These are phyloP conservation scores for Linum usitatissimum DNA, from an alignment of 345 rosid genomes.

Conservation along the genomic window DNA sequence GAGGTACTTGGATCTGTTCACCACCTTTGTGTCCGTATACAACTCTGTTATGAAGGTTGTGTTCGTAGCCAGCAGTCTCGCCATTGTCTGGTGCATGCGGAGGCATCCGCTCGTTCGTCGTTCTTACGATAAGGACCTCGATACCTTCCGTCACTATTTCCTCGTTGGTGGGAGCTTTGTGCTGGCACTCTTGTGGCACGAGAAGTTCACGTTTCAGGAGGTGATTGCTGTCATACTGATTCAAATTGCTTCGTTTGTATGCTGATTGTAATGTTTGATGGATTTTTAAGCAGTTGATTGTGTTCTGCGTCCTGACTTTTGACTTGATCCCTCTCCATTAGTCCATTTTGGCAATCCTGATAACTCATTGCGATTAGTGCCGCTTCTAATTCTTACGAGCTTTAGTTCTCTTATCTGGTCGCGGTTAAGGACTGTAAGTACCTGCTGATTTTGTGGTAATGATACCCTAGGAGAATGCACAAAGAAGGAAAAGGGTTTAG, in stretches of 20 bases:
- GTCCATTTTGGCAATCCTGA: neutral
- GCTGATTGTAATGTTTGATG: neutral
- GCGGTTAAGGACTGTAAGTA: too few species aligned
- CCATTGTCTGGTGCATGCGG: conserved; percentile 92
- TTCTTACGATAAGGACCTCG: conserved; percentile 70
- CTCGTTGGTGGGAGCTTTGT: conserved; percentile 43
- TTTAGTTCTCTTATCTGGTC: neutral
- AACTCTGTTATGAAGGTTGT: conserved; percentile 84
- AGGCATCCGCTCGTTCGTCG: conserved; percentile 51
- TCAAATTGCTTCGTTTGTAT: neutral
- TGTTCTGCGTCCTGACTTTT: neutral
- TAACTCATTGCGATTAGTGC: neutral
- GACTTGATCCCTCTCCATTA: neutral
- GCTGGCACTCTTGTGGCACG: conserved; percentile 54
- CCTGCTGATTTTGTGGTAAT: too few species aligned
- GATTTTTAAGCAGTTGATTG: neutral
- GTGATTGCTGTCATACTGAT: conserved; percentile 20
- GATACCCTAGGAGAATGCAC: too few species aligned
- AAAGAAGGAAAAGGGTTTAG: too few species aligned
- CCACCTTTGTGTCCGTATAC: conserved; percentile 67
- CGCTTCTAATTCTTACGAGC: neutral
- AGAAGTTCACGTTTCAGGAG: conserved; percentile 76
- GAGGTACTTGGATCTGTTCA: conserved; percentile 80
- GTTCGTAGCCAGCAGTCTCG: conserved; percentile 69
- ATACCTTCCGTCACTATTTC: conserved; percentile 73